Evolutionary conservation across 78 protist genomes (phyloP).

Genomic region (Paulinella micropora): DNA sequence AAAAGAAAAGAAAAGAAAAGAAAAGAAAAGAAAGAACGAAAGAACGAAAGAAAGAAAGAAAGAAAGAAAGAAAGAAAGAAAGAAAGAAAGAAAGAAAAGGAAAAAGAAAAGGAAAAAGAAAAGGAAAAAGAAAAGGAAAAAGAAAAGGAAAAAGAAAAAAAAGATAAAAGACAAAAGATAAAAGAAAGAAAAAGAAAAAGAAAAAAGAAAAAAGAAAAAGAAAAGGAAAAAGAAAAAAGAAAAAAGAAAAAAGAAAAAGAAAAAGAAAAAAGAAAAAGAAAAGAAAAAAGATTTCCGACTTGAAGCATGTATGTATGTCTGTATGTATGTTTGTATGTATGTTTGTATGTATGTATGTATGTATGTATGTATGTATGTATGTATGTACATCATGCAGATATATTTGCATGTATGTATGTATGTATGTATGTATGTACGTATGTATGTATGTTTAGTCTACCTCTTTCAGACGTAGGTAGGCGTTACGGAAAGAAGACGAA

Average conservation of each 20-base stretch:
- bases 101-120: not conserved
- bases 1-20: not conserved
- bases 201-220: not conserved
- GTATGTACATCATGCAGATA: not conserved
- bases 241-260: not conserved
- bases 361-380: not conserved
- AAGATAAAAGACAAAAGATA: not conserved
- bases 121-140: not conserved
- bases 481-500: no score
- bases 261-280: not conserved
- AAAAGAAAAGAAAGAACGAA: not conserved
- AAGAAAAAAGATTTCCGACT: not conserved
- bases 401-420: not conserved
- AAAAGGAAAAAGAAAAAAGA: not conserved
- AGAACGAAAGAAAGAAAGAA: not conserved
- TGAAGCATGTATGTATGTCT: not conserved
- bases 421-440: not conserved
- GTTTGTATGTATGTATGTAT: not conserved
- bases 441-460: not conserved
- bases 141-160: not conserved
- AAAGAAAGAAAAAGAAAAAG: not conserved
- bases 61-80: not conserved
- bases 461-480: no score
- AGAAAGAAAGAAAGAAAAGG: not conserved
- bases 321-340: not conserved